Evolutionary conservation across 2,329 filamentous ascomycete genomes (phyloP).

Genomic region (Cylindrodendrum hubeiense): DNA sequence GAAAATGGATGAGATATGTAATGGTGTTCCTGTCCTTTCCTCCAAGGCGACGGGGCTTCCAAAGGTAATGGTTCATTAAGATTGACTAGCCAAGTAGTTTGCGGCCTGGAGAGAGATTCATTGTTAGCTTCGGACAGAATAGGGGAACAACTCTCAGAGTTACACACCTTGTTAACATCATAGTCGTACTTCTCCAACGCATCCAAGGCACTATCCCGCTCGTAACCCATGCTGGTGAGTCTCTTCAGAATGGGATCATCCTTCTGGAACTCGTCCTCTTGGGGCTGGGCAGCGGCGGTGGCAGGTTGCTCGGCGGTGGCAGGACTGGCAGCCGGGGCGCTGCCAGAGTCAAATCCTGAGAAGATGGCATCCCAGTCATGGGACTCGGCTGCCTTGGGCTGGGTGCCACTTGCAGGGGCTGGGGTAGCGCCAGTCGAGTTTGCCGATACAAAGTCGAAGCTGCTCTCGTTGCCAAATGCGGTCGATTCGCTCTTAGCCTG

Average conservation of each 20-base stretch:
- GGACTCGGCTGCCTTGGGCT: conserved; percentile 58
- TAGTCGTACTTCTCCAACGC: conserved; percentile 97
- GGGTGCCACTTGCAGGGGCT: conserved; percentile 54
- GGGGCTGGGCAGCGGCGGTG: conserved; percentile 35
- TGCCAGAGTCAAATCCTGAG: conserved; percentile 76
- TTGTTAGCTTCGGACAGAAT: conserved; percentile 30
- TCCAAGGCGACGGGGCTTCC: conserved; percentile 18
- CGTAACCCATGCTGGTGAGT: conserved; percentile 90
- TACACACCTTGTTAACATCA: conserved; percentile 88
- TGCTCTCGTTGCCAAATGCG: conserved; percentile 66
- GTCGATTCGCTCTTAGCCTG: conserved; percentile 66
- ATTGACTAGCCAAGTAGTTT: conserved; percentile 68
- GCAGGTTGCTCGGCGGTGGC: conserved; percentile 36
- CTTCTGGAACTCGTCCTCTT: conserved; percentile 68
- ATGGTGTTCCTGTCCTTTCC: conserved; percentile 23
- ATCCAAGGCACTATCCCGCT: conserved; percentile 76
- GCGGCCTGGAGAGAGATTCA: conserved; percentile 56
- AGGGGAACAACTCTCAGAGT: not conserved
- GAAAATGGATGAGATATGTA: conserved; percentile 36
- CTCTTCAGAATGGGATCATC: conserved; percentile 92
- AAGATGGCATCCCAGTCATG: conserved; percentile 98
- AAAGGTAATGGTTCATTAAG: conserved; percentile 49
- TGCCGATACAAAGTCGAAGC: conserved; percentile 69
- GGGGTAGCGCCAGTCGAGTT: conserved; percentile 47
- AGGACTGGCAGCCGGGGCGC: conserved; percentile 45